Base-by-base conservation (phyloP, 2,329 filamentous ascomycete species). In the Pseudogymnoascus sp. region DNA sequence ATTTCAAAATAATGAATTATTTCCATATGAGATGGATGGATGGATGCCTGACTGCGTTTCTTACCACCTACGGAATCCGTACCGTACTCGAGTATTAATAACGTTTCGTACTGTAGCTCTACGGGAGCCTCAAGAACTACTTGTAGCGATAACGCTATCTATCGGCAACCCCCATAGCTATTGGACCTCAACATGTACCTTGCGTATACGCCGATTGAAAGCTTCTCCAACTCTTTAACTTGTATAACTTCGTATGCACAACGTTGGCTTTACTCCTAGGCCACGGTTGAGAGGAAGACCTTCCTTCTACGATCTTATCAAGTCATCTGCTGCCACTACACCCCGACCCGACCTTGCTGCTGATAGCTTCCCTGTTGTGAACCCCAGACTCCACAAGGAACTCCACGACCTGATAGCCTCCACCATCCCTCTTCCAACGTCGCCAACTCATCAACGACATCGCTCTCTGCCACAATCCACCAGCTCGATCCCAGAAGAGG, bases 251-350 rank as follows among this genome's bases (percentile, higher is more conserved):
- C 38, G 33, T 40, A 60, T 60, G 58, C 58, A 60, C 58, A 38
- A 38, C 58, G 58, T 60, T 60, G 58, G 58, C 9, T 60, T 60
- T 41, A 40, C 58, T 60, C 59, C 73, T 65, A 72, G 82, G 71
- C 83, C 82, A 72, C 80, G 79, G 73, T 75, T 88, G 67, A 81
- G 78, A 78, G 75, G 79, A 72, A 82, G 83, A 68, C 82, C 84
- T 61, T 88, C 85, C 60, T 77, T 88, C 67, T 78, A 86, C 72
- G 84, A 88, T 70, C 79, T 88, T 69, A 79, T 88, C 68, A 75
- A 76, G 63, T 76, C 49, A 55, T 55, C 49, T 55, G 58, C 16
- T 60, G 38, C 33, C 16, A 25, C 33, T 16, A 28, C 58, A 2
- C 33, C 31, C n/a, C 33, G 78, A 69, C 76, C 77, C 66, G 78